Evolutionary conservation across 1,284 basidiomycete species (phyloP).

Genomic region (Ceratobasidium sp.): DNA sequence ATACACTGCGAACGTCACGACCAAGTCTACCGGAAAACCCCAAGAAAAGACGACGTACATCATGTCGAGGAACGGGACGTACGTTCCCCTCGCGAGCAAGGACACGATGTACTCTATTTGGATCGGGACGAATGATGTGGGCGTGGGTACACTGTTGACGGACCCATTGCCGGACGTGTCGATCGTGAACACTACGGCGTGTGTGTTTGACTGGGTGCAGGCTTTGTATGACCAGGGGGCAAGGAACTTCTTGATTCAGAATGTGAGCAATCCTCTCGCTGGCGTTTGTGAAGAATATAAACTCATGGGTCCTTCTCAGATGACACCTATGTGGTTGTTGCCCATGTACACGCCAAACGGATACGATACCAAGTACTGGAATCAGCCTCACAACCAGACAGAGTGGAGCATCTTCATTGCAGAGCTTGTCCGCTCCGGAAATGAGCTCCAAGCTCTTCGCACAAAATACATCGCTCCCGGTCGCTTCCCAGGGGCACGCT

Average conservation of each 20-base stretch:
- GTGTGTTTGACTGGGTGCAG: constrained; percentile 61
- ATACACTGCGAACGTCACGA: constrained; percentile 16
- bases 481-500: constrained; percentile 29
- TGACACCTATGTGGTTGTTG: constrained; percentile 61
- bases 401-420: constrained; percentile 63
- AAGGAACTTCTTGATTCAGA: constrained; percentile 61
- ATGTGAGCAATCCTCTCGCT: constrained; percentile 51
- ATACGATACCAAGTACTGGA: constrained; percentile 60
- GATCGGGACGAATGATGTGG: constrained; percentile 61
- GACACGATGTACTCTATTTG: constrained; percentile 60
- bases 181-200: constrained; percentile 57
- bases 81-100: constrained; percentile 44
- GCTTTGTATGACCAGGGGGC: constrained; percentile 58
- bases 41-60: constrained; percentile 27
- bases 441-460: constrained; percentile 25
- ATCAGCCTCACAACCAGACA: constrained; percentile 59
- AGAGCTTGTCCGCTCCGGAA: constrained; percentile 54
- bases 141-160: constrained; percentile 57
- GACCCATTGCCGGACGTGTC: constrained; percentile 57
- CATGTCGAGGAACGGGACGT: constrained; percentile 18
- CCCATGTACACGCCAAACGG: constrained; percentile 59
- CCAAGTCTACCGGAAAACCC: constrained; percentile 5
- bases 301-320: constrained; percentile 51
- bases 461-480: constrained; percentile 33
- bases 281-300: not conserved